A percentile compares a stretch with the other conserved stretches of the same genome.
phyloP scores from a whole-genome alignment of 2,329 filamentous ascomycete genomes.

The Ophiostoma sp. region DNA sequence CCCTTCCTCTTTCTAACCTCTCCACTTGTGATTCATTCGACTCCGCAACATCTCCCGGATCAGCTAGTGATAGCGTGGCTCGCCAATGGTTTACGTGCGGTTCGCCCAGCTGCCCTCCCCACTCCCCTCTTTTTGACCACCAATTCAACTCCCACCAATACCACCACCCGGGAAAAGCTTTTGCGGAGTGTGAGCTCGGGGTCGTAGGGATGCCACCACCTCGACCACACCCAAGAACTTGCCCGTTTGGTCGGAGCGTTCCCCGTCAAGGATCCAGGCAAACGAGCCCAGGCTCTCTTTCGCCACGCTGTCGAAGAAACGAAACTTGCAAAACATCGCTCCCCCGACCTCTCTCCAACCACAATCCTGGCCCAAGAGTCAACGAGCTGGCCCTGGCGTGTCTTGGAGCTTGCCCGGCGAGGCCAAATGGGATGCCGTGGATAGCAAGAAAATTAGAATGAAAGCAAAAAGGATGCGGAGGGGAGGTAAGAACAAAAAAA shows the following conservation, averaged over 20 bases:
- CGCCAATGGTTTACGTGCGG: background rate
- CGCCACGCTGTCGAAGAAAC: too few species aligned
- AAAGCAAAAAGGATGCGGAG: background rate
- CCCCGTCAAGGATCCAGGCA: too few species aligned
- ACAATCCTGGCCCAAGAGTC: background rate
- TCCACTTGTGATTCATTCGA: background rate
- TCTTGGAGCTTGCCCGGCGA: background rate
- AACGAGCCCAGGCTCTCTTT: too few species aligned
- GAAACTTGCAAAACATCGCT: too few species aligned
- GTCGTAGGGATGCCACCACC: background rate
- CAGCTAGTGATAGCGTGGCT: background rate
- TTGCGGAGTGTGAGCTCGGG: conserved; percentile 10
- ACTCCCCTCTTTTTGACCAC: background rate
- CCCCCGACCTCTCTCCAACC: background rate
- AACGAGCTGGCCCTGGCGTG: background rate
- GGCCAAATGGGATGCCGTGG: background rate
- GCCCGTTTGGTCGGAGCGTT: too few species aligned
- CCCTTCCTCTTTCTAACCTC: background rate
- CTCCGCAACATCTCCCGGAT: conserved; percentile 4
- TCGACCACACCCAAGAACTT: too few species aligned
- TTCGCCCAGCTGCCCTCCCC: background rate
- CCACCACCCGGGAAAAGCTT: conserved; percentile 19
- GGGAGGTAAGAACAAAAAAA: background rate
- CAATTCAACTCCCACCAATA: background rate
- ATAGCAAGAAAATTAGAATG: background rate